Evolutionary conservation across 2,329 filamentous ascomycete genomes (phyloP).

Genomic region (Phialophora macrospora): DNA sequence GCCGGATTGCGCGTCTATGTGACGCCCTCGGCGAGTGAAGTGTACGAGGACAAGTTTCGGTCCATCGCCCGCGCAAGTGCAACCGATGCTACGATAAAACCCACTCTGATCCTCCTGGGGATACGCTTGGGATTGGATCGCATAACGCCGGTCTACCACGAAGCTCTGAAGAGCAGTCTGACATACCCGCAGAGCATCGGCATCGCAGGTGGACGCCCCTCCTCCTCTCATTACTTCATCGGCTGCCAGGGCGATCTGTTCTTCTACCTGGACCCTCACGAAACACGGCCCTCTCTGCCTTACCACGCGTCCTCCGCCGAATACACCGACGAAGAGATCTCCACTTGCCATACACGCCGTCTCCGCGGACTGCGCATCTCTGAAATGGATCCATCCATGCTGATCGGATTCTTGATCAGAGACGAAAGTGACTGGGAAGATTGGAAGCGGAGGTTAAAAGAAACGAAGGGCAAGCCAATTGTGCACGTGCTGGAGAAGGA

Average conservation of each 20-base stretch:
- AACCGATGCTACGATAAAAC: constrained; percentile 71
- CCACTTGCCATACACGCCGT: constrained; percentile 84
- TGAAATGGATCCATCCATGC: constrained; percentile 98
- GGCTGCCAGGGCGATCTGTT: constrained; percentile 75
- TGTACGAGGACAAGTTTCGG: constrained; percentile 89
- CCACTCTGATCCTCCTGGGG: constrained; percentile 86
- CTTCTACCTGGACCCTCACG: constrained; percentile 95
- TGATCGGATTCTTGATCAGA: constrained; percentile 88
- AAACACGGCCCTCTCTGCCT: constrained; percentile 75
- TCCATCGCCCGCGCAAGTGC: constrained; percentile 66
- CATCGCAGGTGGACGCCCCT: constrained; percentile 91
- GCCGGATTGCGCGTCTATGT: constrained; percentile 79
- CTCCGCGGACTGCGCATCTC: constrained; percentile 80
- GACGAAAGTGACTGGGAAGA: constrained; percentile 80
- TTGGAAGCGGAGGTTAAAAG: constrained; percentile 77
- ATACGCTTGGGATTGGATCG: constrained; percentile 91
- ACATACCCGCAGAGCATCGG: constrained; percentile 93
- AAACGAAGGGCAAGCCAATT: constrained; percentile 79
- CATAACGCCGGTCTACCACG: constrained; percentile 92
- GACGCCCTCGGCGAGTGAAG: constrained; percentile 85
- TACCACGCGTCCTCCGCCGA: constrained; percentile 62
- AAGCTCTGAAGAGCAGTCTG: constrained; percentile 81
- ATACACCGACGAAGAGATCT: constrained; percentile 69
- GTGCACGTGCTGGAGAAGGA: constrained; percentile 80
- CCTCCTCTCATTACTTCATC: constrained; percentile 81